A percentile compares a stretch with the other conserved stretches of the same genome.
Evolutionary conservation across 148 eudicot genomes (phyloP).

Genomic region (Salicornia ramosissima): DNA sequence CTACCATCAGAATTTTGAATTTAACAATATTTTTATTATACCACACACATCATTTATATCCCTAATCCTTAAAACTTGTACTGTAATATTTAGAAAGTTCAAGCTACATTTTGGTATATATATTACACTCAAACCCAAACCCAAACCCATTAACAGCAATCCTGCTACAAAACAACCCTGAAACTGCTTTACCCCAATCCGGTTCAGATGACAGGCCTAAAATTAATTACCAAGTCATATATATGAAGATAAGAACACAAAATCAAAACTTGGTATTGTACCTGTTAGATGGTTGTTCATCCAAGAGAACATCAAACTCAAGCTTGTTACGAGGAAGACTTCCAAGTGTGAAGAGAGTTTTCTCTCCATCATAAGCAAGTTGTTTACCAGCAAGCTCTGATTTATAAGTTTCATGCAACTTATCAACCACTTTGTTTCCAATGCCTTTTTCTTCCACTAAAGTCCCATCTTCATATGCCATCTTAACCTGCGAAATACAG

Average conservation of each 20-base stretch:
- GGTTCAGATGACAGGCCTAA: too few species aligned
- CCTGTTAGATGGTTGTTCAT: neutral
- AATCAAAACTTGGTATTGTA: neutral
- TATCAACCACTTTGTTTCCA: slow-evolving; percentile 49
- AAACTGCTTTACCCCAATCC: too few species aligned
- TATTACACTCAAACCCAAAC: too few species aligned
- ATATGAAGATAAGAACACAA: neutral
- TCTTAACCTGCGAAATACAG: neutral
- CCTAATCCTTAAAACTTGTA: too few species aligned
- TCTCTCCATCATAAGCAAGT: neutral
- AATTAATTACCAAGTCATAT: too few species aligned
- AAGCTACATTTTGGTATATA: too few species aligned
- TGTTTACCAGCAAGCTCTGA: slow-evolving; percentile 62
- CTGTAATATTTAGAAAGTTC: too few species aligned
- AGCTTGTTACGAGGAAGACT: neutral
- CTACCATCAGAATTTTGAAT: too few species aligned
- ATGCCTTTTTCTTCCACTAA: slow-evolving; percentile 44
- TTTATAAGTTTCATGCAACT: slow-evolving; percentile 59
- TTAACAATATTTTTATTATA: too few species aligned
- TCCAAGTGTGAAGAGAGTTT: neutral
- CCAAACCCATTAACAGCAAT: too few species aligned
- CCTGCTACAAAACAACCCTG: too few species aligned
- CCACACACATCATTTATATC: too few species aligned
- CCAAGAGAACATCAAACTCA: neutral
- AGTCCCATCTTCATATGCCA: slow-evolving; percentile 40